Percentiles rank a stretch among this genome's conserved stretches.
Conservation (phyloP, 2,329 filamentous ascomycete species). For the Biscogniauxia mediterranea region DNA sequence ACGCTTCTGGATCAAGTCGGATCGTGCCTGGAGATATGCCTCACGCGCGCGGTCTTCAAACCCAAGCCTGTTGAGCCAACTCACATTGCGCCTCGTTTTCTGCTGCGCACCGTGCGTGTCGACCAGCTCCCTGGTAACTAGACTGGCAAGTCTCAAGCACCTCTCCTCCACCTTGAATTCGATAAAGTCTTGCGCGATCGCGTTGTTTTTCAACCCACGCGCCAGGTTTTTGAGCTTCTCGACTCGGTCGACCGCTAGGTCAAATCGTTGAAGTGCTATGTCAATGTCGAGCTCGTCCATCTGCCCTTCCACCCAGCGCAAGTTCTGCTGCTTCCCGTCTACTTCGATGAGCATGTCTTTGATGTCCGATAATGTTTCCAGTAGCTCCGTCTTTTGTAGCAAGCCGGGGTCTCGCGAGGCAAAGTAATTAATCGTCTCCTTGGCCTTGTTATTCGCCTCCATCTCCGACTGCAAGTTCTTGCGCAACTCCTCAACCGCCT, state of each 20-base stretch:
- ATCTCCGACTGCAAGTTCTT: conserved; percentile 83
- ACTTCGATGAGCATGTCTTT: conserved; percentile 93
- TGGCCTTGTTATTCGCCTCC: conserved; percentile 79
- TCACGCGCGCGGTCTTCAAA: conserved; percentile 89
- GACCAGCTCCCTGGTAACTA: conserved; percentile 75
- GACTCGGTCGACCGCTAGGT: conserved; percentile 77
- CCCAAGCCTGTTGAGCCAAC: conserved; percentile 81
- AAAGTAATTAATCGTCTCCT: conserved; percentile 84
- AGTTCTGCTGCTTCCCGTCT: conserved; percentile 92
- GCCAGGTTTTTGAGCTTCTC: conserved; percentile 82
- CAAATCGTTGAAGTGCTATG: conserved; percentile 86
- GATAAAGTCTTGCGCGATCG: conserved; percentile 87
- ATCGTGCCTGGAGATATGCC: conserved; percentile 78
- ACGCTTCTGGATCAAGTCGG: conserved; percentile 74
- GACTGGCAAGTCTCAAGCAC: conserved; percentile 70
- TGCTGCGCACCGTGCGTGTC: conserved; percentile 74
- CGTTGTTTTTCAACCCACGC: conserved; percentile 78
- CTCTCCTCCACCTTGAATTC: conserved; percentile 87
- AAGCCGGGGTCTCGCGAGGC: conserved; percentile 74
- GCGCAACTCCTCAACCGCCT: conserved; percentile 87
- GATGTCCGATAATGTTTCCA: conserved; percentile 74
- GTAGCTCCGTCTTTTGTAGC: conserved; percentile 74
- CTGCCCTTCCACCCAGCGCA: conserved; percentile 92
- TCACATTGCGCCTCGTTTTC: conserved; percentile 77
- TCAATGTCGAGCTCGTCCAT: conserved; percentile 96